Evolutionary conservation across 1,139 yeast genomes (phyloP), one percentile per base, ranked within the genome.

Genomic region (Sugiyamaella novakii): DNA sequence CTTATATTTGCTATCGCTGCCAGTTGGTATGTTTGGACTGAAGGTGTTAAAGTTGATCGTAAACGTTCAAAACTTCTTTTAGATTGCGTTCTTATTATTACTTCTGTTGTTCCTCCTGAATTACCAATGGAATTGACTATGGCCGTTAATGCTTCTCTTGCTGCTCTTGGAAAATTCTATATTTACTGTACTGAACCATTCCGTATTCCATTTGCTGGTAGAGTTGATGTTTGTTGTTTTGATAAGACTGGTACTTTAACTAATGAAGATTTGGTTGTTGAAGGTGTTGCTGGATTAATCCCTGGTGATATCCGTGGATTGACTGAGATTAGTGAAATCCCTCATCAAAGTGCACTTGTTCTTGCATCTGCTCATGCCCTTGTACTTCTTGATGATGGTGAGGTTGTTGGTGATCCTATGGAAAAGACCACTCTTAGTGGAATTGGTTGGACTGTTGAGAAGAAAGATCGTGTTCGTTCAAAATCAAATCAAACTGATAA

Each of bases 61-160:
- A 81, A 87, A 61, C 95, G 92, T 69, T 87, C 95, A 49, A 92
- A 92, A 72, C 80, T 92, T 66, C 84, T 92, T 59, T 78, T 92
- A 66, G 98, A 92, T 71, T 94, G 98, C 83, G 86, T 92, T 58
- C 80, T 92, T 65, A 94, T 92, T 61, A 80, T 92, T 60, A 92
- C 99, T 17, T 91, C 98, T 43, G 99, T 92, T 59, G 99, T 92
- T 38, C 99, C 99, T 37, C 98, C 99, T 46, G 99, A 92, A 72
- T 78, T 92, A 59, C 99, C 99, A 47, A 94, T 92, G 98, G 98
- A 92, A 74, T 80, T 92, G 62, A 92, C 98, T 25, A 85, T 92
- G 91, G 98, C 98, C 53, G 98, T 92, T 37, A 92, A 92, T 70
- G 78, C 88, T 38, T 91, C 98, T 7, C 77, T 92, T 64, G 81